Conservation (phyloP, 179 eudicot genomes). For the Silene noctiflora region DNA sequence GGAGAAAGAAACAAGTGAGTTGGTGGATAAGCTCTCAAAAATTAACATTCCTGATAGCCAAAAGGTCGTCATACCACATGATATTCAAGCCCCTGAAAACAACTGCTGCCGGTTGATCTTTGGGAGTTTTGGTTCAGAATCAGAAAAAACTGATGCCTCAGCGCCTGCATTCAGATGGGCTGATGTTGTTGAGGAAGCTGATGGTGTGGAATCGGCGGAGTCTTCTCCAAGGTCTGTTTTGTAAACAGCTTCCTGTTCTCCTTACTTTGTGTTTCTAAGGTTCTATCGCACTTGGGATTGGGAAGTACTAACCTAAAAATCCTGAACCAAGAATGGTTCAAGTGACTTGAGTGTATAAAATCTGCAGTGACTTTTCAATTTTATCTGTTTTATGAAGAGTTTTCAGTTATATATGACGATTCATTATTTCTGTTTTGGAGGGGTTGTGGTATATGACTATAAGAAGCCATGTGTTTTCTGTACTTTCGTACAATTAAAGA, state of each 20-base stretch:
- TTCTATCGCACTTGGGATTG: too few species aligned
- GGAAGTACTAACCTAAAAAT: too few species aligned
- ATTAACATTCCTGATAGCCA: slow-evolving; percentile 46
- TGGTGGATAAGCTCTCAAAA: slow-evolving; percentile 48
- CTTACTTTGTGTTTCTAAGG: too few species aligned
- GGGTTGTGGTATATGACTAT: too few species aligned
- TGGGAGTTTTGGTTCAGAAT: slow-evolving; percentile 71
- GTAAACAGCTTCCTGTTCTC: not conserved
- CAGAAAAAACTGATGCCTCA: slow-evolving; percentile 34
- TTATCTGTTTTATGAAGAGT: too few species aligned
- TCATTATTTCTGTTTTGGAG: too few species aligned
- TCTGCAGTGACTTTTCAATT: not conserved
- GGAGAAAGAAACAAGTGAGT: slow-evolving; percentile 39
- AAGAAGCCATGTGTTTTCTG: too few species aligned
- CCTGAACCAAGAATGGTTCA: not conserved
- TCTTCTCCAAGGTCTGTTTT: slow-evolving; percentile 49
- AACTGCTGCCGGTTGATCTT: slow-evolving; percentile 67
- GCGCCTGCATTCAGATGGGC: slow-evolving; percentile 31
- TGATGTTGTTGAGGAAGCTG: slow-evolving; percentile 39
- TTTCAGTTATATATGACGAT: too few species aligned
- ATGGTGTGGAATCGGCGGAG: slow-evolving; percentile 23
- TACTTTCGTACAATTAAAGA: too few species aligned
- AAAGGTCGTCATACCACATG: slow-evolving; percentile 81
- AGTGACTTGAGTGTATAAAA: too few species aligned
- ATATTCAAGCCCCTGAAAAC: slow-evolving; percentile 74